Evolutionary conservation across 768 basidiomycete species (phyloP).

Genomic region (Russula sp.): DNA sequence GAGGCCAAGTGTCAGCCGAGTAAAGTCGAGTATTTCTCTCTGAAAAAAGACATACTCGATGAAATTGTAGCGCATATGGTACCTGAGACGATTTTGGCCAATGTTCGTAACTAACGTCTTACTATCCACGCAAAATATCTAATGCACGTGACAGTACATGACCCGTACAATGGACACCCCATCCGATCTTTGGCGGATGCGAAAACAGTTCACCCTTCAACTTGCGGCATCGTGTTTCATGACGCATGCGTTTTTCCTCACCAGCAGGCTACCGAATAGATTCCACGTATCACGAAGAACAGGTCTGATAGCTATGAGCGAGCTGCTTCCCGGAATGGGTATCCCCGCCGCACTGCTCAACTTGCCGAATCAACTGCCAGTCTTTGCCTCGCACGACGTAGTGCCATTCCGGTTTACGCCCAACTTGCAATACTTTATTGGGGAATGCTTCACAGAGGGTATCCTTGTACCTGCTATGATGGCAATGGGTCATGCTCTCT

Average conservation of each 20-base stretch:
- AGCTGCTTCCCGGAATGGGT: slow-evolving; percentile 70
- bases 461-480: slow-evolving; percentile 80
- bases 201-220: slow-evolving; percentile 93
- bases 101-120: slow-evolving; percentile 40
- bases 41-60: slow-evolving; percentile 81
- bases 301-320: slow-evolving; percentile 88
- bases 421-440: slow-evolving; percentile 90
- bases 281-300: slow-evolving; percentile 88
- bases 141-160: slow-evolving; percentile 64
- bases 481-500: slow-evolving; percentile 85
- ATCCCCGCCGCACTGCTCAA: slow-evolving; percentile 16
- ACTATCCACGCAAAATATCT: slow-evolving; percentile 1
- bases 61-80: slow-evolving; percentile 84
- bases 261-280: slow-evolving; percentile 73
- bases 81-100: slow-evolving; percentile 79
- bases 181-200: slow-evolving; percentile 89
- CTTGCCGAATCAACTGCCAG: slow-evolving; percentile 38
- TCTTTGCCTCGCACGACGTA: slow-evolving; percentile 73
- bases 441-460: slow-evolving; percentile 84
- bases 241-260: slow-evolving; percentile 80
- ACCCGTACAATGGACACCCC: slow-evolving; percentile 74
- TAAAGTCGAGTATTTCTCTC: slow-evolving; percentile 57
- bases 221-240: slow-evolving; percentile 85
- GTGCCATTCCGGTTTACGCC: slow-evolving; percentile 98
- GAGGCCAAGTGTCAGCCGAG: slow-evolving; percentile 35